Evolutionary conservation across 1,284 basidiomycete genomes (phyloP), one percentile per base, ranked within the genome.

Genomic region (Cutaneotrichosporon mucoides): DNA sequence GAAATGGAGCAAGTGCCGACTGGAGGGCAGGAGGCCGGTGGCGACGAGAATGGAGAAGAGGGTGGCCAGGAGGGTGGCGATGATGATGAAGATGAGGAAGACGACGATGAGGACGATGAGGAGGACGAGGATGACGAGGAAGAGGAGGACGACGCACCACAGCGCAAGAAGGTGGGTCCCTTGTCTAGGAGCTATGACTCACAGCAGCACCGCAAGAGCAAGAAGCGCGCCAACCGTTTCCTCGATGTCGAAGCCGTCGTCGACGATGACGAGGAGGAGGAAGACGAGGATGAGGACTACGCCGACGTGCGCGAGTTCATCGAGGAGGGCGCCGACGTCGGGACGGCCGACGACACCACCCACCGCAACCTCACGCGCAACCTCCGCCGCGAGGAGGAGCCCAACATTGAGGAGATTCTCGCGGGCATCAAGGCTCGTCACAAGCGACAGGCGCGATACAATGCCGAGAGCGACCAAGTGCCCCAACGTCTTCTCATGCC

Each of bases 401-500:
- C 87, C 69, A 89, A 91, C 77, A 85, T 92, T 5, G 89, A 90
- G 64, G 85, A 89, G 74, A 89, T 97, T 68, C 93, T 94, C 1
- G 85, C 86, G 69, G 87, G 89, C 68, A 81, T 95, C 67, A 88
- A 86, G 66, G 86, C 90, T 71, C 86, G 92, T 53, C 91, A 96
- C 79, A 83, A 83, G 58, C 82, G 84, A 54, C 82, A 83, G 51
- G 83, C 85, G 36, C 85, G 85, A 53, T 94, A 91, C 73, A 88
- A 89, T 34, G 90, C 90, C 34, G 91, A 93, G 75, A 88, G 90
- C 85, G 95, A 93, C 72, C 89, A 92, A 68, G 87, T 98, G 38
- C 95, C 96, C 0, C 93, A 98, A 73, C 85, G 92, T n/a, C 79
- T 97, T 50, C 82, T 96, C 46, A 98, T 99, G 94, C 95, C 95